Conservation (phyloP, 257 asterid species). For the Solanum arcanum region DNA sequence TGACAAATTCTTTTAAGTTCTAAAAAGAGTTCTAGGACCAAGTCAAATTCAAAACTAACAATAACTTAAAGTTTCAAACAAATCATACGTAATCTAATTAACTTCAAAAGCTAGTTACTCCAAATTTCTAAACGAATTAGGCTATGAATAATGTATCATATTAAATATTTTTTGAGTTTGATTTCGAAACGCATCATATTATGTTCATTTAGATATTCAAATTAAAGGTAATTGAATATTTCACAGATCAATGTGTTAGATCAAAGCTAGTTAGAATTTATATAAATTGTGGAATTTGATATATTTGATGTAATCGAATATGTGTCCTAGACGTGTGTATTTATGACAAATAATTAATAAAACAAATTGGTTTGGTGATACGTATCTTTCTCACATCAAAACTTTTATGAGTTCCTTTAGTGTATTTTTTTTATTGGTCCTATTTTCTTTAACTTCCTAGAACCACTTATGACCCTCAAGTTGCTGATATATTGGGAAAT, state of each 20-base stretch:
- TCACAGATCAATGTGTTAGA: neutral
- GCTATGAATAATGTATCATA: no score
- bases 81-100: neutral
- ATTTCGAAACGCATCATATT: neutral
- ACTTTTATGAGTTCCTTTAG: neutral
- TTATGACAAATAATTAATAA: neutral
- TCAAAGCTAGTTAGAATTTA: neutral
- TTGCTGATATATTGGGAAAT: neutral
- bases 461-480: neutral
- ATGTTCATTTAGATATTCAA: neutral
- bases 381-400: neutral
- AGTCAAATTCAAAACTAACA: neutral
- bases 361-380: neutral
- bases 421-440: neutral
- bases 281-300: neutral
- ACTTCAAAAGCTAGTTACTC: neutral
- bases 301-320: neutral
- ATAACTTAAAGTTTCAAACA: neutral
- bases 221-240: neutral
- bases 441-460: neutral
- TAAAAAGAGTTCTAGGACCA: neutral
- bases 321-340: neutral
- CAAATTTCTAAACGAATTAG: neutral
- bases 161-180: neutral
- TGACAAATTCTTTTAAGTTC: neutral